Evolutionary conservation across 306 rosid species (phyloP), one percentile per base, ranked within the genome.

Genomic region (Trifolium fragiferum): DNA sequence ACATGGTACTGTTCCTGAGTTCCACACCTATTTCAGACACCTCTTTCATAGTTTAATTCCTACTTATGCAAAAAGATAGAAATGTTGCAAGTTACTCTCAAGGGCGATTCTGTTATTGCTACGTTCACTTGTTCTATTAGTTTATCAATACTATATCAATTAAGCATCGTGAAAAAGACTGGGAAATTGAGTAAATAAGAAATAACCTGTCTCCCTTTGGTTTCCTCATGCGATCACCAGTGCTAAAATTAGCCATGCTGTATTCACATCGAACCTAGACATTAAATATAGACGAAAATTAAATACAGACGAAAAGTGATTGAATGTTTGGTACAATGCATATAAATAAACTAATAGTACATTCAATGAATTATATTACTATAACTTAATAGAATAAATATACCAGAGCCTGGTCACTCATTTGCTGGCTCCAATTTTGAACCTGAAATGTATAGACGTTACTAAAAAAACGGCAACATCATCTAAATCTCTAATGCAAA

Each of bases 211-310:
- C 92, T 8, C 97, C 97, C 96, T 93, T 93, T 2, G 90, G 88
- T 73, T 88, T 93, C 81, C 97, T 87, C 92, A 68, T 84, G 68
- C 96, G 90, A 88, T 93, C 98, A 43, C 98, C 98, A 1, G 97
- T 89, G 78, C 98, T 90, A 82, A 91, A 93, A 83, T 91, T 90
- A 80, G 97, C 93, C 97, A 93, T 91, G 80, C 86, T 93, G 71
- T 91, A 93, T 74, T 93, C 98, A 70, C 97, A 91, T 1, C 97
- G 87, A 78, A 93, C 90, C 98, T 91, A 60, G 21, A 44, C 19
- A 78, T 35, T 53, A 32, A 58, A 67, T 61, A 38, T 59, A 73
- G 13, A 57, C 47, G 66, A 43, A 60, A 44, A 54, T n/a, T n/a
- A n/a, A 58, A 67, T 61, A 38, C 63, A 73, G 13, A 57, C 47